Conservation (phyloP, 306 rosid genomes). For the Oemleria cerasiformis region DNA sequence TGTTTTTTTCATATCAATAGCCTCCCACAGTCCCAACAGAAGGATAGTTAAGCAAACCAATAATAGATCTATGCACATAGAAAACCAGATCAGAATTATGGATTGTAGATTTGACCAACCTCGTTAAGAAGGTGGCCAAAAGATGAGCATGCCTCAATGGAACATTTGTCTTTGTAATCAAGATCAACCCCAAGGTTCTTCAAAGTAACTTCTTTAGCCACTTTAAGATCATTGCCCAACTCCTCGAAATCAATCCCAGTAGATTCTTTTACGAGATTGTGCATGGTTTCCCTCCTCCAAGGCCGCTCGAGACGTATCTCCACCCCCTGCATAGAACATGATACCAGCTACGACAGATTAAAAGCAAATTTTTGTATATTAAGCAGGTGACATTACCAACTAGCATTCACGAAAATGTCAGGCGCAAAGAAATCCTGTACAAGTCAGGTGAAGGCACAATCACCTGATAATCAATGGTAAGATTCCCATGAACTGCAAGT, state of each 20-base stretch:
- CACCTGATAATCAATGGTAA: slow-evolving; percentile 89
- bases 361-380: neutral
- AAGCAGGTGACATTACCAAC: neutral
- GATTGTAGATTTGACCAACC: slow-evolving; percentile 47
- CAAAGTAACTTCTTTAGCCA: slow-evolving; percentile 63
- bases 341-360: slow-evolving; percentile 28
- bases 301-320: slow-evolving; percentile 85
- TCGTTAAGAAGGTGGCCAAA: slow-evolving; percentile 79
- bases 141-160: slow-evolving; percentile 71
- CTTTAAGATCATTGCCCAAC: slow-evolving; percentile 59
- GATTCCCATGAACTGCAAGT: slow-evolving; percentile 79
- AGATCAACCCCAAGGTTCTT: slow-evolving; percentile 51
- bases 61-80: neutral
- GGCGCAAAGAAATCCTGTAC: slow-evolving; percentile 16
- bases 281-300: slow-evolving; percentile 98
- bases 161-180: slow-evolving; percentile 65
- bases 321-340: slow-evolving; percentile 54
- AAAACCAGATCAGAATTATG: slow-evolving; percentile 6
- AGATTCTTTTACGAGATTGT: slow-evolving; percentile 86
- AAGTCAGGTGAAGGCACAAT: neutral
- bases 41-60: slow-evolving; percentile 1
- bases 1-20: slow-evolving; percentile 2
- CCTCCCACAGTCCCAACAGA: neutral
- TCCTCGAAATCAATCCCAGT: slow-evolving; percentile 67
- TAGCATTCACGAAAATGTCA: slow-evolving; percentile 17